These are phyloP conservation scores for Parathielavia hyrcaniae DNA, from an alignment of 495 filamentous ascomycete genomes.

Conservation along the genomic window DNA sequence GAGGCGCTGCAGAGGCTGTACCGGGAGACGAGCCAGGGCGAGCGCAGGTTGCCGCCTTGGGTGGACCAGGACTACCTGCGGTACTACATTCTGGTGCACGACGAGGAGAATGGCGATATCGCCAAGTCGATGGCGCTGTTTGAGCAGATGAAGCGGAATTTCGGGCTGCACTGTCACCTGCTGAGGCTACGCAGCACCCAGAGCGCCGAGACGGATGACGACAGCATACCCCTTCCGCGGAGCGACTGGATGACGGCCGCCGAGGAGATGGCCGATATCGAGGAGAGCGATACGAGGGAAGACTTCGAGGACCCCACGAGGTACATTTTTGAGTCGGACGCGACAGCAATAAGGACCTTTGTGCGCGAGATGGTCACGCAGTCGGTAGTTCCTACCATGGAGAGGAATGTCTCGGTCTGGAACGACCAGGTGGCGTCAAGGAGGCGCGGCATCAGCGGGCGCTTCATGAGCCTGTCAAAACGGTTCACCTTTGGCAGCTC, in stretches of 20 bases:
- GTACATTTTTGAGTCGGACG: slow-evolving; percentile 88
- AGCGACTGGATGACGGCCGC: slow-evolving; percentile 84
- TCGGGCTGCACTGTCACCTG: slow-evolving; percentile 91
- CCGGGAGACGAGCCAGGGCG: slow-evolving; percentile 62
- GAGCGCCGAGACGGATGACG: slow-evolving; percentile 87
- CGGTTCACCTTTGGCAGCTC: slow-evolving; percentile 69
- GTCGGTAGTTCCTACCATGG: slow-evolving; percentile 90
- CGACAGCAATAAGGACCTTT: slow-evolving; percentile 76
- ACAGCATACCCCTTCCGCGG: slow-evolving; percentile 70
- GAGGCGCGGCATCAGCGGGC: slow-evolving; percentile 75
- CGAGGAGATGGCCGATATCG: slow-evolving; percentile 72
- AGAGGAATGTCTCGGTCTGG: slow-evolving; percentile 81
- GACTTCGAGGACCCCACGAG: slow-evolving; percentile 64
- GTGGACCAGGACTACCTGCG: slow-evolving; percentile 82
- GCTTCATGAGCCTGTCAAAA: slow-evolving; percentile 88
- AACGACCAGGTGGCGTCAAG: slow-evolving; percentile 96
- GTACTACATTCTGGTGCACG: slow-evolving; percentile 96
- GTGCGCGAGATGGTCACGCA: slow-evolving; percentile 90
- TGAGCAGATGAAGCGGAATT: slow-evolving; percentile 96
- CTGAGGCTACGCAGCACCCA: slow-evolving; percentile 75
- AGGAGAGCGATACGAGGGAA: slow-evolving; percentile 50
- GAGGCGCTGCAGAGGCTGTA: slow-evolving; percentile 81
- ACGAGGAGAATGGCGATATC: slow-evolving; percentile 91
- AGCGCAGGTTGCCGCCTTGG: slow-evolving; percentile 65
- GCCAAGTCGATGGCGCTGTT: slow-evolving; percentile 79